phyloP scores from a whole-genome alignment of 2,329 filamentous ascomycete species.

The Monilinia vaccinii-corymbosi region DNA sequence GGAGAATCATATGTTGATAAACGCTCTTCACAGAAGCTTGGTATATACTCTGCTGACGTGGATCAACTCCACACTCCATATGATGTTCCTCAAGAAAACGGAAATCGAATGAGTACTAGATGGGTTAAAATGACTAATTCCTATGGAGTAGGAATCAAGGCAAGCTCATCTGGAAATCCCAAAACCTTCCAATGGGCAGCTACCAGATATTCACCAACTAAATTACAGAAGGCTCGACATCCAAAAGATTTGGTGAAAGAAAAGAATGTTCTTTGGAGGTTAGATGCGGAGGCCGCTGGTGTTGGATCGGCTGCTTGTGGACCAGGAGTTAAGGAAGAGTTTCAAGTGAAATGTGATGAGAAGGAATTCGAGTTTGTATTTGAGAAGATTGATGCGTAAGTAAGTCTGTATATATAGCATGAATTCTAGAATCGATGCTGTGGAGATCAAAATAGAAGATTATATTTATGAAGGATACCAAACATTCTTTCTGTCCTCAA shows the following conservation, averaged over 20 bases:
- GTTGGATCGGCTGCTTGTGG: constrained; percentile 42
- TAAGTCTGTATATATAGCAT: background rate
- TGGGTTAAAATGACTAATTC: constrained; percentile 7
- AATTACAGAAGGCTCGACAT: constrained; percentile 50
- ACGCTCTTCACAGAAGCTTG: constrained; percentile 50
- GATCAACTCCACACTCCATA: constrained; percentile 49
- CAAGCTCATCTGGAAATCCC: constrained; percentile 19
- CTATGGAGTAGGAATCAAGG: background rate
- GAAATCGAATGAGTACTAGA: constrained; percentile 12
- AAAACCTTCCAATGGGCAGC: constrained; percentile 34
- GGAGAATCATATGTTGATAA: constrained; percentile 59
- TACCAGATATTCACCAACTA: constrained; percentile 39
- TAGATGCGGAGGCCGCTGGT: constrained; percentile 37
- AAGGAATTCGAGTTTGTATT: constrained; percentile 9
- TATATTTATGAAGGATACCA: no score
- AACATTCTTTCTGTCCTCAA: no score
- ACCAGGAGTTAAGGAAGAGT: constrained; percentile 9
- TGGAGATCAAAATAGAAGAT: background rate
- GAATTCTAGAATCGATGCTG: background rate
- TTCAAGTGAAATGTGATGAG: constrained; percentile 9
- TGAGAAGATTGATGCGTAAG: constrained; percentile 6
- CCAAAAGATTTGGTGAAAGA: constrained; percentile 50
- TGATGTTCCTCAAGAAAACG: constrained; percentile 50
- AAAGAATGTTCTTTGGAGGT: constrained; percentile 33
- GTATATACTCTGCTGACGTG: constrained; percentile 39